A percentile compares a stretch with the other conserved stretches of the same genome.
phyloP scores from a whole-genome alignment of 768 basidiomycete genomes.

The Suillus cothurnatus region DNA sequence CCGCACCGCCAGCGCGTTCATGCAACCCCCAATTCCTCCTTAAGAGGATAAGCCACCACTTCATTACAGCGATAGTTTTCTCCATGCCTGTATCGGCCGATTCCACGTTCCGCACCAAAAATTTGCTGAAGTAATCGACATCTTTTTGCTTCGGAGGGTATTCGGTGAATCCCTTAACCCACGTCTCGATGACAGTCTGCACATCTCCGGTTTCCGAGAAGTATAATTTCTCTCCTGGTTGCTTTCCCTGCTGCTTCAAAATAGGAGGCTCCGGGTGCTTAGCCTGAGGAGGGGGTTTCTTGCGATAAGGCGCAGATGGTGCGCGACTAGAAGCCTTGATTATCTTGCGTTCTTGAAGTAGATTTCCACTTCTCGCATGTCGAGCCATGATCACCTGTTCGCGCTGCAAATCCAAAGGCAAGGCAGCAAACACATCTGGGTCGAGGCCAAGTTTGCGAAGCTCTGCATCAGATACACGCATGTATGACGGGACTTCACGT shows the following conservation, averaged over 20 bases:
- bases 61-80: constrained; percentile 68
- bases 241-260: constrained; percentile 56
- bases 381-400: constrained; percentile 72
- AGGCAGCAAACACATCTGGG: constrained; percentile 60
- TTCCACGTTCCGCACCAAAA: constrained; percentile 68
- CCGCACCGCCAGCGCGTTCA: constrained; percentile 42
- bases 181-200: constrained; percentile 67
- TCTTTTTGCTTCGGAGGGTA: constrained; percentile 74
- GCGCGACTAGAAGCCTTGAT: constrained; percentile 45
- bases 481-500: constrained; percentile 34
- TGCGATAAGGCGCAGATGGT: constrained; percentile 42
- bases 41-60: constrained; percentile 81
- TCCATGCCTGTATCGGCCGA: constrained; percentile 70
- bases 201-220: constrained; percentile 74
- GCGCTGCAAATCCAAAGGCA: constrained; percentile 70
- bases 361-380: constrained; percentile 43
- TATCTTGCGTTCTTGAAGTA: constrained; percentile 47
- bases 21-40: constrained; percentile 62
- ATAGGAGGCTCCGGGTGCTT: constrained; percentile 48
- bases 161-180: constrained; percentile 68
- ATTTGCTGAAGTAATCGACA: constrained; percentile 73
- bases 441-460: constrained; percentile 72
- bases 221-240: constrained; percentile 53
- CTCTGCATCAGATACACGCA: constrained; percentile 56
- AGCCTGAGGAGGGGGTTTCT: constrained; percentile 60